Conservation (phyloP, 139 green algal genomes). For the Gonium pectorale region DNA sequence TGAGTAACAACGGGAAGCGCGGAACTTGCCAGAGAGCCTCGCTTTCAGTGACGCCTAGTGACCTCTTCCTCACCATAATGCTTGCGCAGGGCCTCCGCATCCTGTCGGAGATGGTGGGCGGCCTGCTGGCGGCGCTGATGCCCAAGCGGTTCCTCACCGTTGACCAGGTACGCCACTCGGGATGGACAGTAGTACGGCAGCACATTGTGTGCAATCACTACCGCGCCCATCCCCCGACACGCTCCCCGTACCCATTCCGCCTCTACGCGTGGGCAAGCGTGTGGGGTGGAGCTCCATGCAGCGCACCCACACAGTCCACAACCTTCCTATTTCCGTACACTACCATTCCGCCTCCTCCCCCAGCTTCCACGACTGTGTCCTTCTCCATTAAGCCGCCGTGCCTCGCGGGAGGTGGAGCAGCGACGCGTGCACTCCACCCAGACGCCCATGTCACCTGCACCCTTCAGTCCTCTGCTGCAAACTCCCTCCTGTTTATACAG, state of each 20-base stretch:
- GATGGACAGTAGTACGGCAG: too few relatives aligned
- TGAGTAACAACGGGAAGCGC: neutral
- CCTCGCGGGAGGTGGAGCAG: too few relatives aligned
- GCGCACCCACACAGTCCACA: neutral
- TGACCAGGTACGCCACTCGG: neutral
- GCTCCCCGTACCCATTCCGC: neutral
- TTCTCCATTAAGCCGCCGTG: too few relatives aligned
- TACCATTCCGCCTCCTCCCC: too few relatives aligned
- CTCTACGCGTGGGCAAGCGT: neutral
- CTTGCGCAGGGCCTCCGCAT: slow-evolving; percentile 12
- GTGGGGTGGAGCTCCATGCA: neutral
- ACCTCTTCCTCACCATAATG: neutral
- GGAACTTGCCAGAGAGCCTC: neutral
- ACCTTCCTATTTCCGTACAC: neutral
- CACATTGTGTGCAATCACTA: too few relatives aligned
- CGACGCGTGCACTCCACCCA: too few relatives aligned
- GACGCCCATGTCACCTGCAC: too few relatives aligned
- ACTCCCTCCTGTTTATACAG: too few relatives aligned
- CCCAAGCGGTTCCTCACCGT: slow-evolving; percentile 12
- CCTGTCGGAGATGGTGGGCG: neutral
- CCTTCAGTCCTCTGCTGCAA: too few relatives aligned
- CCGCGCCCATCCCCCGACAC: too few relatives aligned
- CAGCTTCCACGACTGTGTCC: too few relatives aligned
- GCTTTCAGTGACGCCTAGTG: neutral
- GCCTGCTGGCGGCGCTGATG: neutral